A percentile compares a stretch with the other conserved stretches of the same genome.
Conservation (phyloP, 2,329 filamentous ascomycete species). For the Colletotrichum shisoi region DNA sequence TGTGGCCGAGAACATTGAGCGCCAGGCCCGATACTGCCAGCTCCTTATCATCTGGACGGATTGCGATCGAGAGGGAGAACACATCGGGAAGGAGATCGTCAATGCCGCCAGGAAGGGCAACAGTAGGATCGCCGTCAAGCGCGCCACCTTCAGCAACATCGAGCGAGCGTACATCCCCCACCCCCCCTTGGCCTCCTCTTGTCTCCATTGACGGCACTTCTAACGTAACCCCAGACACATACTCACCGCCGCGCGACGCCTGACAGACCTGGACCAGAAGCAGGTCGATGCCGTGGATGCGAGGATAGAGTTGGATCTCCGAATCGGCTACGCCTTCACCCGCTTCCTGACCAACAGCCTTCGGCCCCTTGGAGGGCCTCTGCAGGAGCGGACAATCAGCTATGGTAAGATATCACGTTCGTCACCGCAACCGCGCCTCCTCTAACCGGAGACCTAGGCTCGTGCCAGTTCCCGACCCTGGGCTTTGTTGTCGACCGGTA, state of each 20-base stretch:
- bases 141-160: constrained; percentile 94
- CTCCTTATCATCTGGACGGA: constrained; percentile 97
- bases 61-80: constrained; percentile 96
- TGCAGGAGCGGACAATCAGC: constrained; percentile 74
- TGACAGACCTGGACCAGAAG: constrained; percentile 80
- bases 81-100: constrained; percentile 92
- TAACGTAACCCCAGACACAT: constrained; percentile 70
- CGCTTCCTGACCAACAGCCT: constrained; percentile 83
- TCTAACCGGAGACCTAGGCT: constrained; percentile 60
- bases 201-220: constrained; percentile 2
- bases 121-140: constrained; percentile 75
- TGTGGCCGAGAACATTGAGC: constrained; percentile 85
- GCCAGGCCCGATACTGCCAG: constrained; percentile 75
- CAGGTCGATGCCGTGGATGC: constrained; percentile 89
- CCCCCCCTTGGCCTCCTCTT: not conserved
- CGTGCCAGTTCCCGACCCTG: constrained; percentile 95
- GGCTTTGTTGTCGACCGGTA: constrained; percentile 98
- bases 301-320: constrained; percentile 89
- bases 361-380: constrained; percentile 72
- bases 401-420: constrained; percentile 67
- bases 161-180: constrained; percentile 75
- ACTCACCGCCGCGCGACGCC: constrained; percentile 78
- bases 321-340: constrained; percentile 92
- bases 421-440: constrained; percentile 15
- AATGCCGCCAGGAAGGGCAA: constrained; percentile 81